Evolutionary conservation across 768 basidiomycete genomes (phyloP).

Genomic region (Lentinula lateritia): DNA sequence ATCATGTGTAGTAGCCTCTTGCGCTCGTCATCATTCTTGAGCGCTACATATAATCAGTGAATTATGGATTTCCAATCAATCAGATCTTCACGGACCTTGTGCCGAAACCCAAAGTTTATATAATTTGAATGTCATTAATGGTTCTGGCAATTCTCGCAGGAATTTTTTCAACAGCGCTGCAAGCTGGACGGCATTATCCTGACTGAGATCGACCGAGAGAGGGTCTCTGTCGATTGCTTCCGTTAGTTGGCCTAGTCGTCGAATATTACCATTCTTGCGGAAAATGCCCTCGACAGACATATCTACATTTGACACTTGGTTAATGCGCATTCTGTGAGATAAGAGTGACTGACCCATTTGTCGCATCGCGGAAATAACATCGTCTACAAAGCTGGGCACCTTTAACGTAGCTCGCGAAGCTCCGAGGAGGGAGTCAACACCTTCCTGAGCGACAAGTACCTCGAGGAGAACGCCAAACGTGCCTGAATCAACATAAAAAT

Average conservation of each 20-base stretch:
- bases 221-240: conserved; percentile 96
- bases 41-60: conserved; percentile 35
- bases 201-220: conserved; percentile 82
- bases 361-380: conserved; percentile 96
- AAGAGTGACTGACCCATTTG: conserved; percentile 80
- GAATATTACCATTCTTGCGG: conserved; percentile 96
- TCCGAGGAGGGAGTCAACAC: conserved; percentile 91
- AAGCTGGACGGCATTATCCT: conserved; percentile 95
- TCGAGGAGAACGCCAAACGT: conserved; percentile 94
- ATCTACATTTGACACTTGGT: conserved; percentile 36
- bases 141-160: conserved; percentile 93
- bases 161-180: conserved; percentile 97
- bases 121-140: conserved; percentile 90
- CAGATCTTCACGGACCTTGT: conserved; percentile 59
- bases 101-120: conserved; percentile 85
- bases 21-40: conserved; percentile 73
- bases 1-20: conserved; percentile 81
- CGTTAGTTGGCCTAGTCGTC: conserved; percentile 83
- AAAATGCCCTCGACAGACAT: conserved; percentile 99
- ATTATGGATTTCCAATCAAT: neutral
- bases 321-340: neutral
- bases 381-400: conserved; percentile 97
- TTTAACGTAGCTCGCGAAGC: conserved; percentile 79
- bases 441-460: conserved; percentile 87
- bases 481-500: conserved; percentile 38